These are phyloP conservation scores for Amaranthus tricolor DNA, from an alignment of 179 eudicot species.

Conservation along the genomic window DNA sequence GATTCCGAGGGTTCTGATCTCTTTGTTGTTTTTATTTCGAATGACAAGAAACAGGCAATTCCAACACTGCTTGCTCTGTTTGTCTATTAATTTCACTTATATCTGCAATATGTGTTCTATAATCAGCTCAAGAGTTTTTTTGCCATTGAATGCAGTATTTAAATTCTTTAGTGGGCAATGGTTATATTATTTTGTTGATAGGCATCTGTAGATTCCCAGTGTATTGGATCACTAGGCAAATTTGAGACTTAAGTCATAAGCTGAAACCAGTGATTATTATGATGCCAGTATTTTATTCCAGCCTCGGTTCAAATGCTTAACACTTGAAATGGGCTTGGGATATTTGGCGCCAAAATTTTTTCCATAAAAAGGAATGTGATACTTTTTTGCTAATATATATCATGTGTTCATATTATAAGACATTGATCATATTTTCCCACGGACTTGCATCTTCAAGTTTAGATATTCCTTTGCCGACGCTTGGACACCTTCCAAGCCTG, in stretches of 20 bases:
- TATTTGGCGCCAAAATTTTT: not conserved
- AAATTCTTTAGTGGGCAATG: not conserved
- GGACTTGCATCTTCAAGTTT: not conserved
- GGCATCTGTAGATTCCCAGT: not conserved
- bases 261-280: not conserved
- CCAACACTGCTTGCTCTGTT: not conserved
- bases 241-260: not conserved
- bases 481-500: not conserved
- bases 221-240: not conserved
- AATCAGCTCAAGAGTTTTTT: not conserved
- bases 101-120: not conserved
- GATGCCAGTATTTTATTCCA: not conserved
- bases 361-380: not conserved
- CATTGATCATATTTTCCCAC: not conserved
- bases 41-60: conserved; percentile 81
- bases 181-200: not conserved
- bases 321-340: not conserved
- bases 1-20: conserved; percentile 65
- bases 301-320: not conserved
- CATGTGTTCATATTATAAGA: not conserved
- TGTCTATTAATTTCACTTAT: not conserved
- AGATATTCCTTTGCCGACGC: not conserved
- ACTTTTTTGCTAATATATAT: not conserved
- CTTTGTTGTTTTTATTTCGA: conserved; percentile 78
- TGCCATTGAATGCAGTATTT: not conserved